These are phyloP conservation scores for Solanum pimpinellifolium DNA, from an alignment of 257 asterid species.

Conservation along the genomic window DNA sequence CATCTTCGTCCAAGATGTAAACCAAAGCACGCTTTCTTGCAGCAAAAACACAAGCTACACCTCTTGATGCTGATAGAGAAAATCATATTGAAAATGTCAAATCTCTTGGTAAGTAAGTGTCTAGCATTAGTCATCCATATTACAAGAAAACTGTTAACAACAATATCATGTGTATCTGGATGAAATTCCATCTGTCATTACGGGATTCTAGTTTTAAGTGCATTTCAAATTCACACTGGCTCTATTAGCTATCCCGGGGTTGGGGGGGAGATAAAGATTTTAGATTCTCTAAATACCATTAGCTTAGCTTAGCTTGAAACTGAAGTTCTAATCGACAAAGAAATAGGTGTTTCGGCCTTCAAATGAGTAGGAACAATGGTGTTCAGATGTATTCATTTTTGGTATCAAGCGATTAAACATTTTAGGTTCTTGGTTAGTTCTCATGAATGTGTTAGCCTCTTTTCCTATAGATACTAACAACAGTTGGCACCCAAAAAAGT, in stretches of 20 bases:
- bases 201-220: background rate
- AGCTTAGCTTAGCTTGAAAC: background rate
- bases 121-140: background rate
- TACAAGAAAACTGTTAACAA: background rate
- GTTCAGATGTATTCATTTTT: background rate
- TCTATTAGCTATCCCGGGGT: too few species aligned
- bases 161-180: background rate
- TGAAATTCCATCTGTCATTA: background rate
- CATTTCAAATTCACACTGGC: background rate
- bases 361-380: background rate
- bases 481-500: background rate
- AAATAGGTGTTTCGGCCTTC: background rate
- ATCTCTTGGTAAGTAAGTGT: background rate
- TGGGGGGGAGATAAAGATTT: too few species aligned
- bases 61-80: slow-evolving; percentile 73
- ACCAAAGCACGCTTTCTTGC: slow-evolving; percentile 83
- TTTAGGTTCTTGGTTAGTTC: background rate
- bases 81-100: slow-evolving; percentile 1
- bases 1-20: slow-evolving; percentile 92
- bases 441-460: background rate
- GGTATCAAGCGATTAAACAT: background rate
- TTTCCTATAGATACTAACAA: background rate
- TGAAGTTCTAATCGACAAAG: background rate
- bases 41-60: slow-evolving; percentile 81
- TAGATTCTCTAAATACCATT: background rate